phyloP scores from a whole-genome alignment of 805 yeast species.

The Limtongia smithiae region DNA sequence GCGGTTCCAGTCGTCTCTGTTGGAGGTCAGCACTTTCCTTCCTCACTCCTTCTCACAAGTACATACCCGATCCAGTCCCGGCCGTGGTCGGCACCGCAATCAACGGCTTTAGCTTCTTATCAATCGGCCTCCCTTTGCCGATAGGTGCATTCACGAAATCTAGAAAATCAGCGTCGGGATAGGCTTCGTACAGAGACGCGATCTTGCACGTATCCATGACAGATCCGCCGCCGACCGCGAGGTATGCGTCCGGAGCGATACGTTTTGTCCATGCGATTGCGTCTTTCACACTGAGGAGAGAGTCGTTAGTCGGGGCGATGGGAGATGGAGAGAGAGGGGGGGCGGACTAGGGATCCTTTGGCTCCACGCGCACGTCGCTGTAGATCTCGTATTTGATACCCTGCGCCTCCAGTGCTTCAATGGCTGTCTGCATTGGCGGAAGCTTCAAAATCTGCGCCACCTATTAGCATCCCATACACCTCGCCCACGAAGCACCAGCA shows the following conservation, averaged over 20 bases:
- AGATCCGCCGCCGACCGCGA: conserved; percentile 48
- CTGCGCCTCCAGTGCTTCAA: conserved; percentile 37
- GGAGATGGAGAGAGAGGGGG: background rate
- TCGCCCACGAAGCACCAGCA: background rate
- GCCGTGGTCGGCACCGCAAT: conserved; percentile 48
- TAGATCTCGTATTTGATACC: conserved; percentile 39
- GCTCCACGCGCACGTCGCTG: conserved; percentile 40
- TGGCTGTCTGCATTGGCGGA: conserved; percentile 36
- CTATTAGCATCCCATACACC: background rate
- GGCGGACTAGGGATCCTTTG: conserved; percentile 35
- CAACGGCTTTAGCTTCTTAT: conserved; percentile 39
- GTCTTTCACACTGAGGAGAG: conserved; percentile 33
- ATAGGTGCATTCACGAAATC: conserved; percentile 46
- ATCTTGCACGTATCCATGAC: conserved; percentile 48
- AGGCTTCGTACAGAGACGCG: conserved; percentile 42
- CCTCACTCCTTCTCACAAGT: no score
- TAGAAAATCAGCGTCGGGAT: conserved; percentile 42
- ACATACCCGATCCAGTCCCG: conserved; percentile 42
- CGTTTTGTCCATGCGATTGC: conserved; percentile 41
- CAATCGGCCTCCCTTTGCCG: conserved; percentile 41
- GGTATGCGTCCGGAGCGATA: conserved; percentile 40
- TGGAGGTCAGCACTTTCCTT: no score
- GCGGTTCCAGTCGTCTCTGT: conserved; percentile 46
- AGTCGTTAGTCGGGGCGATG: background rate
- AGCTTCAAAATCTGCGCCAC: conserved; percentile 30